These are phyloP conservation scores for Umbelopsis sp. DNA, from an alignment of 192 early-diverging fungal genomes.

Conservation along the genomic window DNA sequence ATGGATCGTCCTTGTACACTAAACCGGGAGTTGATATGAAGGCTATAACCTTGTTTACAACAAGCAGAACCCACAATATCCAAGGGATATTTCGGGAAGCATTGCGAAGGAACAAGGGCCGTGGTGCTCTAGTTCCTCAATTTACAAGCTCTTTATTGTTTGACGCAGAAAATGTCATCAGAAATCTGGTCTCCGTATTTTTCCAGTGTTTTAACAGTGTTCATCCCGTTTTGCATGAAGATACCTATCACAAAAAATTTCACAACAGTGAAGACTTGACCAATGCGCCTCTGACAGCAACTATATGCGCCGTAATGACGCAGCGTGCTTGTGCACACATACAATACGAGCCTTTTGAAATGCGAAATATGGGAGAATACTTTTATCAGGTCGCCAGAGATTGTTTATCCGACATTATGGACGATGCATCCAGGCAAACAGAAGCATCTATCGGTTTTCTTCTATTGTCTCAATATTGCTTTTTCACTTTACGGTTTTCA, in stretches of 20 bases:
- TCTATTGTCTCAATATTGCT: neutral
- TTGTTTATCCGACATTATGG: neutral
- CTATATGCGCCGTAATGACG: neutral
- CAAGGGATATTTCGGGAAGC: neutral
- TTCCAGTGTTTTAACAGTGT: neutral
- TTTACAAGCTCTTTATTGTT: neutral
- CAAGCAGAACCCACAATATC: neutral
- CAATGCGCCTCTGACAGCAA: neutral
- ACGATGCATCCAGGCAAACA: neutral
- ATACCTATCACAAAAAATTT: neutral
- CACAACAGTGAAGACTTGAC: neutral
- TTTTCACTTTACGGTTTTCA: constrained; percentile 6
- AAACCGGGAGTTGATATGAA: neutral
- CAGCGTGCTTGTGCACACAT: neutral
- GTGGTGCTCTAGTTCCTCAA: neutral
- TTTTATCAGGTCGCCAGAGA: constrained; percentile 3
- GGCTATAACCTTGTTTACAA: neutral
- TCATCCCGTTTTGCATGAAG: neutral
- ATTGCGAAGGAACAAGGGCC: neutral
- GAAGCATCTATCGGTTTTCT: neutral
- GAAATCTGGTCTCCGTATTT: neutral
- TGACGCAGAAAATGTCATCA: constrained; percentile 9
- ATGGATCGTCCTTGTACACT: neutral
- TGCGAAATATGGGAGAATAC: constrained; percentile 10
- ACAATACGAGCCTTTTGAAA: neutral